These are phyloP conservation scores for Metahyphopichia silvanorum DNA, from an alignment of 805 yeast genomes.

Conservation along the genomic window DNA sequence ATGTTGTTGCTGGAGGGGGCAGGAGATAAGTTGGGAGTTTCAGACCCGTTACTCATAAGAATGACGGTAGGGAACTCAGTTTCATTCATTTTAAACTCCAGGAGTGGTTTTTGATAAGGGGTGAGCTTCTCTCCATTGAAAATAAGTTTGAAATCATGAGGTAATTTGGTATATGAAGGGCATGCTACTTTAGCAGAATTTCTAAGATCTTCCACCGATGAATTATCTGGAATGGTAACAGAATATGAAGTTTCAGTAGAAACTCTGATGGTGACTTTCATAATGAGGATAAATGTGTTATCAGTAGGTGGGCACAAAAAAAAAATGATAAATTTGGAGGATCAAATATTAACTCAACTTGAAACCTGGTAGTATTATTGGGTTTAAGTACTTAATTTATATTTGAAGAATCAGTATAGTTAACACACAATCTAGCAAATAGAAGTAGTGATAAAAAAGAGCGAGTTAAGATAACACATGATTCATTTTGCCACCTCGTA, in stretches of 20 bases:
- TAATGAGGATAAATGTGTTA: slow-evolving; percentile 14
- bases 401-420: too few relatives aligned
- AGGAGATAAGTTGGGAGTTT: slow-evolving; percentile 15
- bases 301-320: too few relatives aligned
- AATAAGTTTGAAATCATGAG: slow-evolving; percentile 37
- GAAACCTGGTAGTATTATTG: too few relatives aligned
- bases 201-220: slow-evolving; percentile 51
- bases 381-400: too few relatives aligned
- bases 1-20: slow-evolving; percentile 3
- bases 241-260: slow-evolving; percentile 42
- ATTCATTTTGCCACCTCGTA: too few relatives aligned
- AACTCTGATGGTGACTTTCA: slow-evolving; percentile 51
- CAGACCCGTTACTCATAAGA: slow-evolving; percentile 25
- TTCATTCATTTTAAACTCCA: slow-evolving; percentile 16
- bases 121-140: slow-evolving; percentile 35
- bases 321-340: too few relatives aligned
- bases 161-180: slow-evolving; percentile 28
- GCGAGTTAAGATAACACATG: too few relatives aligned
- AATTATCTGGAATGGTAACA: slow-evolving; percentile 49
- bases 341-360: too few relatives aligned
- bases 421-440: too few relatives aligned
- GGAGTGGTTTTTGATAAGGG: slow-evolving; percentile 22
- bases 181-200: slow-evolving; percentile 44
- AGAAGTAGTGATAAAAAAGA: too few relatives aligned
- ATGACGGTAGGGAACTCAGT: slow-evolving; percentile 16